Evolutionary conservation across 352 stramenopile genomes (phyloP).

Genomic region (Phytophthora kernoviae): DNA sequence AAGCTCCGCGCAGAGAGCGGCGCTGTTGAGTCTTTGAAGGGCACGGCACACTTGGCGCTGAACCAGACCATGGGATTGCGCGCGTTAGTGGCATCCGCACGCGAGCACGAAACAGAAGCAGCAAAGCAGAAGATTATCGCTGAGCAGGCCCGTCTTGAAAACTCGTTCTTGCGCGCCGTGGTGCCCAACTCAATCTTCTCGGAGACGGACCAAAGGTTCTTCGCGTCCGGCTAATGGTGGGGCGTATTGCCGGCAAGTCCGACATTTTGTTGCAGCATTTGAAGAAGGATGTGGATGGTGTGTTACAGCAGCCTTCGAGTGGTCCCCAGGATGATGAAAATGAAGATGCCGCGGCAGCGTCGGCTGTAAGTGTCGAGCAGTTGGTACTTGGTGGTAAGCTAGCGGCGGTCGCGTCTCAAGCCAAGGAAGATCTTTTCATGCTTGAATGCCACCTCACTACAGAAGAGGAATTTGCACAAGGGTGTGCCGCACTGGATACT

Average conservation of each 20-base stretch:
- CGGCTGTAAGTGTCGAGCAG: slow-evolving; percentile 48
- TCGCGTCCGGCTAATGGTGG: slow-evolving; percentile 65
- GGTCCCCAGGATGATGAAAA: slow-evolving; percentile 32
- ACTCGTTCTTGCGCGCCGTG: slow-evolving; percentile 66
- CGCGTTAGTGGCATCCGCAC: slow-evolving; percentile 56
- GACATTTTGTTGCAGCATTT: slow-evolving; percentile 74
- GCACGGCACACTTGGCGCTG: slow-evolving; percentile 69
- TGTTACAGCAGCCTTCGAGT: slow-evolving; percentile 32
- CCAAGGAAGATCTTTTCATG: slow-evolving; percentile 75
- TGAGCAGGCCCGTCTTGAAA: slow-evolving; percentile 69
- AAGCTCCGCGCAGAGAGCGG: slow-evolving; percentile 75
- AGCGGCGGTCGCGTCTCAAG: slow-evolving; percentile 58
- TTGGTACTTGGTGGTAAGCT: slow-evolving; percentile 68
- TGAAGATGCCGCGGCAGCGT: slow-evolving; percentile 27
- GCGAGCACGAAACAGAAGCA: slow-evolving; percentile 70
- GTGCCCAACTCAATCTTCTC: slow-evolving; percentile 77
- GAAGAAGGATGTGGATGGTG: slow-evolving; percentile 62
- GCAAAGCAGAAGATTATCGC: slow-evolving; percentile 72
- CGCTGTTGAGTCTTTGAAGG: slow-evolving; percentile 75
- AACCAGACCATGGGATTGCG: slow-evolving; percentile 80
- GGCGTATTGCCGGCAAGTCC: slow-evolving; percentile 68
- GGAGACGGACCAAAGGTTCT: slow-evolving; percentile 75
- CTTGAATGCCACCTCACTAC: slow-evolving; percentile 78
- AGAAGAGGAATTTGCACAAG: slow-evolving; percentile 58
- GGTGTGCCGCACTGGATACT: slow-evolving; percentile 50